These are phyloP conservation scores for Colletotrichum liaoningense DNA, from an alignment of 2,329 filamentous ascomycete genomes.

Conservation along the genomic window DNA sequence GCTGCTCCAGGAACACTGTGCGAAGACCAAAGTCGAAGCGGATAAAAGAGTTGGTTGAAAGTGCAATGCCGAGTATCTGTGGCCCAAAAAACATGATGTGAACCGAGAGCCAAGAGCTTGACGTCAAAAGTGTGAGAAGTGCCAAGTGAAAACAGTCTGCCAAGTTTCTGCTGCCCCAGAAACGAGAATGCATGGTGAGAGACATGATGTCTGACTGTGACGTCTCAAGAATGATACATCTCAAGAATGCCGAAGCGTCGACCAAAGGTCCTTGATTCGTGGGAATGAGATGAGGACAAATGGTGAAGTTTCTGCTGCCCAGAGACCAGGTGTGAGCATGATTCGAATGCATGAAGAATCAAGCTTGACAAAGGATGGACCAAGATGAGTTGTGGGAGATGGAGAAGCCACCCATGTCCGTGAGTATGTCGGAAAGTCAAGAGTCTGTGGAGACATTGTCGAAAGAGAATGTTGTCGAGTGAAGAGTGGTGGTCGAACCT, in stretches of 20 bases:
- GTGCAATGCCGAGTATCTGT: not conserved
- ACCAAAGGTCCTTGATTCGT: not conserved
- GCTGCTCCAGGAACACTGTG: not conserved
- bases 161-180: not conserved
- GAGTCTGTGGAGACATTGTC: no score
- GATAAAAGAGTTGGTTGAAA: not conserved
- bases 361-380: not conserved
- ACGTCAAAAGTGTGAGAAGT: not conserved
- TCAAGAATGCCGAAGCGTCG: not conserved
- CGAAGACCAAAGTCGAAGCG: not conserved
- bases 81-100: not conserved
- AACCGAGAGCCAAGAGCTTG: not conserved
- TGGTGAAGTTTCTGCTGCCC: not conserved
- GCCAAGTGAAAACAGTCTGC: not conserved
- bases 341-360: not conserved
- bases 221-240: not conserved
- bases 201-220: not conserved
- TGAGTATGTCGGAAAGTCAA: no score
- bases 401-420: not conserved
- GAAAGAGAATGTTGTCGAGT: not conserved
- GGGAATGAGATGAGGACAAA: not conserved
- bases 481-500: not conserved
- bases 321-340: not conserved
- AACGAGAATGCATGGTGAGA: not conserved
- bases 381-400: not conserved